Percentiles rank a stretch among this genome's conserved stretches.
These are phyloP conservation scores for Carnegiea gigantea DNA, from an alignment of 179 eudicot genomes.

Conservation along the genomic window DNA sequence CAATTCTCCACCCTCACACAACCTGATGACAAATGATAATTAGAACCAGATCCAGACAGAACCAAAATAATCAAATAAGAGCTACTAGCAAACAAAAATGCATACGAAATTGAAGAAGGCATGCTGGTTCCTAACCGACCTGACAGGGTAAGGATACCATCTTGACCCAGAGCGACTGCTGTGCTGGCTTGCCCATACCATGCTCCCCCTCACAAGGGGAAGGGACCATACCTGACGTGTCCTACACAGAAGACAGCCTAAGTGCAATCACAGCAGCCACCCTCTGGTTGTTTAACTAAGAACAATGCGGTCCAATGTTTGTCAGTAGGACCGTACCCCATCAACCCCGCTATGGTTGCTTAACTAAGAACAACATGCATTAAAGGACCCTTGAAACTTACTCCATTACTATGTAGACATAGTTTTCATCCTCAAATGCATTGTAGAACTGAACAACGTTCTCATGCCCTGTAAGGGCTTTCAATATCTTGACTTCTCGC, in stretches of 20 bases:
- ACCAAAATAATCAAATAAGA: not conserved
- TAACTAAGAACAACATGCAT: not conserved
- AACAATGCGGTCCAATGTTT: not conserved
- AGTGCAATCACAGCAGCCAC: not conserved
- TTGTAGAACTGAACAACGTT: conserved; percentile 94
- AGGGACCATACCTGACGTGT: no score
- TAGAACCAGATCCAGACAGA: conserved; percentile 1
- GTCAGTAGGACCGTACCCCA: not conserved
- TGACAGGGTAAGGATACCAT: no score
- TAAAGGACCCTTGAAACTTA: conserved; percentile 37
- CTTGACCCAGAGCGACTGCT: no score
- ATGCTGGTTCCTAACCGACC: not conserved
- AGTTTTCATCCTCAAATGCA: conserved; percentile 88
- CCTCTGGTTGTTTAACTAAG: not conserved
- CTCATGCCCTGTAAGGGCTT: conserved; percentile 92
- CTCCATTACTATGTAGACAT: conserved; percentile 98
- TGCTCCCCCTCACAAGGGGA: no score
- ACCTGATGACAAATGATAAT: conserved; percentile 39
- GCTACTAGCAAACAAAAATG: not conserved
- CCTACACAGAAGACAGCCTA: no score
- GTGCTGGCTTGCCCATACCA: no score
- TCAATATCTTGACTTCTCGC: conserved; percentile 94
- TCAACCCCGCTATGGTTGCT: not conserved
- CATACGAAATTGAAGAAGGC: not conserved
- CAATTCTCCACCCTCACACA: conserved; percentile 98